Evolutionary conservation across 805 yeast genomes (phyloP), one percentile per base, ranked within the genome.

Genomic region (Peterozyma xylosa): DNA sequence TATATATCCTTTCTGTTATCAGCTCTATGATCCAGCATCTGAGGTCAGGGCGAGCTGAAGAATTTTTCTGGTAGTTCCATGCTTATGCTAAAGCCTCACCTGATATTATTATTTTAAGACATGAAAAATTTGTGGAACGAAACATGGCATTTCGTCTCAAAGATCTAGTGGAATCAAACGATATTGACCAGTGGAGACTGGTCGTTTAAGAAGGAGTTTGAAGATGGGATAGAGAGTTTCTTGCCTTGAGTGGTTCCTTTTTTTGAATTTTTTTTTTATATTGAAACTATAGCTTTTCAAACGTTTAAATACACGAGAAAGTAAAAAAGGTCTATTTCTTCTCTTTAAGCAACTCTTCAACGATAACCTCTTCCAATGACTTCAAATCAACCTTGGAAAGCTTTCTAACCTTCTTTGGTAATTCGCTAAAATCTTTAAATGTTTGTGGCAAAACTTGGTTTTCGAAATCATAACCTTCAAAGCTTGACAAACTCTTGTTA

Each of bases 401-500:
- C 46, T 77, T 70, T 48, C 73, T 76, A 52, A 87, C 78, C 66
- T 86, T 86, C 68, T 87, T 82, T 57, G 85, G 83, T 63, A 86
- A 71, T 9, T 73, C 58, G 40, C 85, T 67, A 60, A 93, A 76
- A 39, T 76, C 76, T 64, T 76, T 83, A 65, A 93, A 76, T 66
- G 88, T 96, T 29, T 73, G 86, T 34, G 99, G 98, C 45, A 93
- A 74, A 16, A 93, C 97, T 53, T 87, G 88, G 40, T 72, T 72
- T 56, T 88, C 96, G 58, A 93, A 93, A 3, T 89, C 78, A 67
- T 93, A 93, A 16, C 78, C 89, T 11, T 73, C 76, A 48, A 79
- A 73, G 1, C 72, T 73, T 38, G 65, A 59, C 51, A 93, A 72
- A 2, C 98, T 88, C 54, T 75, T 68, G 63, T 90, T 83, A 21